phyloP scores from a whole-genome alignment of 225 moss, liverwort and hornwort genomes.

The Pleurozium schreberi region DNA sequence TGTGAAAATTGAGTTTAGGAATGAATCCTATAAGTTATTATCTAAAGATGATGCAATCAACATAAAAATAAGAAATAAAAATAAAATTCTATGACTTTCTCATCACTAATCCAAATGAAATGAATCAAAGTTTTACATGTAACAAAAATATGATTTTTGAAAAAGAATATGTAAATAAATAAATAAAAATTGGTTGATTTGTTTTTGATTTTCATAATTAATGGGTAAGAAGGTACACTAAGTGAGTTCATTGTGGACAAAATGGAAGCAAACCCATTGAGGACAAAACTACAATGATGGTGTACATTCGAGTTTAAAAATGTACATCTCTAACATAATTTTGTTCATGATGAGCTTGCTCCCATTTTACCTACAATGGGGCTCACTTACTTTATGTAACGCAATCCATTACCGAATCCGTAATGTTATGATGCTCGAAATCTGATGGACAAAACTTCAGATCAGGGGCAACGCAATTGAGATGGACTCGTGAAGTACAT shows the following conservation, averaged over 20 bases:
- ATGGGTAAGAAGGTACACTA: background rate
- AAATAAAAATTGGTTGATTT: too few species aligned
- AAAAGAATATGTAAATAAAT: too few species aligned
- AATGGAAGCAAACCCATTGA: background rate
- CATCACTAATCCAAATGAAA: background rate
- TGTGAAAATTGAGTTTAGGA: background rate
- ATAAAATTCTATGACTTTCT: background rate
- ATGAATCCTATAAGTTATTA: background rate
- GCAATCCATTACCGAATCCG: rapidly evolving
- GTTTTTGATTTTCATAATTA: too few species aligned
- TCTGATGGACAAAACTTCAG: background rate
- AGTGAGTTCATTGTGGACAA: background rate
- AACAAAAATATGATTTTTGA: background rate
- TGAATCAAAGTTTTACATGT: background rate
- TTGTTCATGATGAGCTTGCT: background rate
- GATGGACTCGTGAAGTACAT: background rate
- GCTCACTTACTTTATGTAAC: background rate
- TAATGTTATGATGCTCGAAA: background rate
- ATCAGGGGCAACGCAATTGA: background rate
- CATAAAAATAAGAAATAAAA: too few species aligned
- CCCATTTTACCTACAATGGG: background rate
- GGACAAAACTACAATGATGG: background rate
- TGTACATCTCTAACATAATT: background rate
- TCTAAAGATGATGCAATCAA: rapidly evolving
- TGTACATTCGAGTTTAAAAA: background rate